phyloP scores from a whole-genome alignment of 495 filamentous ascomycete species.

The Podospora australis region DNA sequence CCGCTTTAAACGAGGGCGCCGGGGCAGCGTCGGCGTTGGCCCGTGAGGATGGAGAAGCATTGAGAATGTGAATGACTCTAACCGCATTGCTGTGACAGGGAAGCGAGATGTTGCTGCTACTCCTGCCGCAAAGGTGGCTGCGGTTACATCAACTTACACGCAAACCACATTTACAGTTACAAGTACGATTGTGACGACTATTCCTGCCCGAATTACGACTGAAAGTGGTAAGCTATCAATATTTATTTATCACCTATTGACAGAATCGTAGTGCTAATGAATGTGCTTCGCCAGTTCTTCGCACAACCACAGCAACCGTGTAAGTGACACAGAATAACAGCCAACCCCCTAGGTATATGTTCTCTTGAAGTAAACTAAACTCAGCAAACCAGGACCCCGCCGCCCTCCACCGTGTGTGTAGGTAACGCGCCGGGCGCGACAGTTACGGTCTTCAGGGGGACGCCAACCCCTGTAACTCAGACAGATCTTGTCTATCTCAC shows the following conservation, averaged over 20 bases:
- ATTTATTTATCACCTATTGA: too few relatives aligned
- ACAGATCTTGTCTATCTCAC: conserved; percentile 35
- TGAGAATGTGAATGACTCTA: neutral
- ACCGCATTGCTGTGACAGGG: neutral
- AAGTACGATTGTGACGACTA: conserved; percentile 28
- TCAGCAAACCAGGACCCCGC: conserved; percentile 24
- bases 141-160: conserved; percentile 34
- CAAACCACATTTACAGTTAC: conserved; percentile 39
- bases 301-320: conserved; percentile 36
- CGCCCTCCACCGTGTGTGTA: conserved; percentile 33
- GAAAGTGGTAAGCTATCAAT: conserved; percentile 34
- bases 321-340: conserved; percentile 15
- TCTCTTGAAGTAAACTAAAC: neutral
- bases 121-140: conserved; percentile 22
- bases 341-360: neutral
- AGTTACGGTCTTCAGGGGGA: conserved; percentile 27
- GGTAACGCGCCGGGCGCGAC: conserved; percentile 25
- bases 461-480: conserved; percentile 26
- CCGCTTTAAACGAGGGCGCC: too few relatives aligned
- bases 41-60: conserved; percentile 1
- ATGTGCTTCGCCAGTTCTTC: conserved; percentile 25
- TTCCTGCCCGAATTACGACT: conserved; percentile 30
- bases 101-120: conserved; percentile 18
- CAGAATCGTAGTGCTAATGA: too few relatives aligned
- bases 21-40: too few relatives aligned